Evolutionary conservation across 768 basidiomycete species (phyloP).

Genomic region (Hydnum rufescens): DNA sequence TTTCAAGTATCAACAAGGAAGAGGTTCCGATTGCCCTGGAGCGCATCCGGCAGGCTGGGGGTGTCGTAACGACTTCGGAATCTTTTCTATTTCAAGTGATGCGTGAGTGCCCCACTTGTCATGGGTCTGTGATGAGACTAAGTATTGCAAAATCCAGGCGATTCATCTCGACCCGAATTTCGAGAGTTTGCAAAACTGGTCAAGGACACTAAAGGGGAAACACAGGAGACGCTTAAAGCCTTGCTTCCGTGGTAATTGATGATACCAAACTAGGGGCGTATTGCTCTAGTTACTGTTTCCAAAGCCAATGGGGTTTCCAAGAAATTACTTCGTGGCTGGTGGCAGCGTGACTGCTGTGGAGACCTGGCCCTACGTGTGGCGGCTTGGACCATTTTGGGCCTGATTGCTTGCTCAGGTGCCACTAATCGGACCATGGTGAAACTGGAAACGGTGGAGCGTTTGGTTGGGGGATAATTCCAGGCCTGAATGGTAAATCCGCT

Average conservation of each 20-base stretch:
- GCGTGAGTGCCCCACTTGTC: constrained; percentile 2
- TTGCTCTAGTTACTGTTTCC: background rate
- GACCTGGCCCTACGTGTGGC: too few relatives aligned
- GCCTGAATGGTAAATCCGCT: too few relatives aligned
- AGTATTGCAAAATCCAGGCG: constrained; percentile 21
- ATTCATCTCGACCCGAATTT: constrained; percentile 44
- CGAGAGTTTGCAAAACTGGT: constrained; percentile 49
- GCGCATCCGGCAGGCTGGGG: constrained; percentile 47
- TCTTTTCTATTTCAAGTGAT: constrained; percentile 62
- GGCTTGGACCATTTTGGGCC: too few relatives aligned
- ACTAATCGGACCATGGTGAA: too few relatives aligned
- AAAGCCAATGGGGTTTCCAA: too few relatives aligned
- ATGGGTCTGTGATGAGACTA: background rate
- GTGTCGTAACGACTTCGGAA: constrained; percentile 61
- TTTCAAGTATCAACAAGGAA: constrained; percentile 61
- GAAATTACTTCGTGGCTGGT: too few relatives aligned
- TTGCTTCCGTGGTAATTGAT: background rate
- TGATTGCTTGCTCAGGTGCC: too few relatives aligned
- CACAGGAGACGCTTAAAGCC: constrained; percentile 15
- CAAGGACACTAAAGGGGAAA: constrained; percentile 57
- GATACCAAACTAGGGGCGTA: background rate
- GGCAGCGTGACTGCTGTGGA: too few relatives aligned
- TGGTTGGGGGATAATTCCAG: too few relatives aligned
- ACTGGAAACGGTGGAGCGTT: too few relatives aligned
- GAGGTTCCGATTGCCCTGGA: constrained; percentile 62